Percentiles rank a stretch among this genome's conserved stretches.
Conservation (phyloP, 2,329 filamentous ascomycete genomes). For the Ceratocystis eucalypticola region DNA sequence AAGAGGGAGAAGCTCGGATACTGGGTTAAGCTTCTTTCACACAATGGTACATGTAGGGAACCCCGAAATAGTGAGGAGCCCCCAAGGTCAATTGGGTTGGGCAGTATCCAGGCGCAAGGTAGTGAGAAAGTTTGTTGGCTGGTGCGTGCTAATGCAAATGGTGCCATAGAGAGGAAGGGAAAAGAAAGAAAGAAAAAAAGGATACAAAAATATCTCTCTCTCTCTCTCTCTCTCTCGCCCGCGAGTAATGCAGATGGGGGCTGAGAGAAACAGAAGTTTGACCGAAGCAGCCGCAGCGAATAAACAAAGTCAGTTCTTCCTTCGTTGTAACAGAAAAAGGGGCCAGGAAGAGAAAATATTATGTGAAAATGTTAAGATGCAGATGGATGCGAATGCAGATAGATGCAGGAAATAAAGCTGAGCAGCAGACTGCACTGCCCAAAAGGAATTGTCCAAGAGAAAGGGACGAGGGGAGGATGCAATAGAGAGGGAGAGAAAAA, state of each 20-base stretch:
- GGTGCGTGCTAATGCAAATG: neutral
- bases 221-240: neutral
- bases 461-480: neutral
- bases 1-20: slow-evolving; percentile 3
- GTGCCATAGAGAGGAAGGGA: neutral
- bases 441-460: neutral
- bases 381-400: neutral
- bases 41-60: slow-evolving; percentile 2
- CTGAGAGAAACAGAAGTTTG: slow-evolving; percentile 2
- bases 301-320: neutral
- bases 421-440: neutral
- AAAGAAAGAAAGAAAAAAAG: neutral
- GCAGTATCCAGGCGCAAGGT: neutral
- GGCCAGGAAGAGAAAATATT: neutral
- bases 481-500: neutral
- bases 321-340: neutral
- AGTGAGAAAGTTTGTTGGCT: neutral
- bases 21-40: slow-evolving; percentile 4
- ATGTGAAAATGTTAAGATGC: neutral
- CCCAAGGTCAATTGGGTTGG: neutral
- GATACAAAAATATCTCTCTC: too few species aligned
- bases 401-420: neutral
- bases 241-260: neutral
- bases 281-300: neutral
- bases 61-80: neutral